phyloP scores from a whole-genome alignment of 1,139 yeast species.

The Kurtzmaniella quercitrusa region DNA sequence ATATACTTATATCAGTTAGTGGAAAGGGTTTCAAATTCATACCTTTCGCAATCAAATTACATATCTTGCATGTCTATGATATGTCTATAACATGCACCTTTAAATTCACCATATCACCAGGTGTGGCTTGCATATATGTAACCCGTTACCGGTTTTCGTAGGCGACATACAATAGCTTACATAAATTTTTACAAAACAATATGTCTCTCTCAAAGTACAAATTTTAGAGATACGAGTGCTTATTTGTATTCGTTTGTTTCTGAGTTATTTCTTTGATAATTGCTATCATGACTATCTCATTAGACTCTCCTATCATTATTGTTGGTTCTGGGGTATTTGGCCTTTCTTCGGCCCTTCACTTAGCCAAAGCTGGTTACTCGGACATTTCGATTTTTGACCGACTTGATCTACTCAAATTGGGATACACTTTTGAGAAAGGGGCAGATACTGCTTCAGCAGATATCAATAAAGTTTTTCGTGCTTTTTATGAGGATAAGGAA shows the following conservation, averaged over 20 bases:
- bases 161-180: not conserved
- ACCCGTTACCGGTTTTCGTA: constrained; percentile 9
- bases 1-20: too few relatives aligned
- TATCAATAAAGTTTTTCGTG: constrained; percentile 34
- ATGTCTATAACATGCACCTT: too few relatives aligned
- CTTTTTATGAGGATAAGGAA: constrained; percentile 32
- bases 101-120: constrained; percentile 17
- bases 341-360: constrained; percentile 10
- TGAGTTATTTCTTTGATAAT: not conserved
- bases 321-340: constrained; percentile 19
- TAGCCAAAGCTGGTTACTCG: not conserved
- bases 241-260: not conserved
- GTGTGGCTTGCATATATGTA: constrained; percentile 14
- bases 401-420: constrained; percentile 7
- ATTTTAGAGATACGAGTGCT: not conserved
- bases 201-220: too few relatives aligned
- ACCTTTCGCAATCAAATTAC: too few relatives aligned
- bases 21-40: too few relatives aligned
- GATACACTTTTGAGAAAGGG: constrained; percentile 23
- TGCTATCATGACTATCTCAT: not conserved
- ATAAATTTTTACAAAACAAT: too few relatives aligned
- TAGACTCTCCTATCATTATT: constrained; percentile 8
- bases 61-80: too few relatives aligned
- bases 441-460: constrained; percentile 40
- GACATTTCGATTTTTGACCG: not conserved